Evolutionary conservation across 495 filamentous ascomycete genomes (phyloP), one percentile per base, ranked within the genome.

Genomic region (Massariosphaeria phaeospora): DNA sequence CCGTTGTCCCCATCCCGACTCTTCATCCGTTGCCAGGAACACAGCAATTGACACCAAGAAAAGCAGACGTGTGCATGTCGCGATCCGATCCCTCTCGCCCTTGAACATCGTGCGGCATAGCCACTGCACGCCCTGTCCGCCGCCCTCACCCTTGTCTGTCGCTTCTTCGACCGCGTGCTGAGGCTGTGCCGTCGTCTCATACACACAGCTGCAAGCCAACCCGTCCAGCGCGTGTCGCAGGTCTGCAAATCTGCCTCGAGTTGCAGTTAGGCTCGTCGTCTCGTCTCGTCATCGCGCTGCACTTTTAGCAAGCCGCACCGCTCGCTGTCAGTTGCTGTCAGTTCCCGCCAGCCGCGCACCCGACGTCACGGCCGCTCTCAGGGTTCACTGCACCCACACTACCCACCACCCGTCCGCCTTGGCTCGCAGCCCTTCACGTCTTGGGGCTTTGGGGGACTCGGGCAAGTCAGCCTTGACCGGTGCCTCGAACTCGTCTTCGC

Each of bases 211-310:
- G n/a, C n/a, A n/a, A n/a, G n/a, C n/a, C n/a, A 42, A 11, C 35
- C 48, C 6, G 34, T 24, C 18, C 3, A 25, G 21, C 25, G 48
- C 36, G 48, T 33, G 36, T 53, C 48, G 57, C 51, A 61, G 18
- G 40, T 54, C 57, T 60, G 57, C 29, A 52, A 61, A 55, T 62
- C 59, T 62, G 59, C 59, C 59, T 62, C 59, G 59, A 62, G 59
- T 61, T 30, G 52, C 45, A 40, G 25, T 38, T 12, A 57, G 27
- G 38, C 44, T 62, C 45, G n/a, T 48, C 10, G 23, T 36, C 25
- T n/a, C 43, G 48, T 56, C 58, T 56, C 58, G 58, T 62, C 58
- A 62, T 62, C 36, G 52, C 52, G 43, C 54, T 50, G 39, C 44
- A 35, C 13, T 24, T 30, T 12, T 25, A 36, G 35, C 57, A 29